Evolutionary conservation across 1,284 basidiomycete genomes (phyloP).

Genomic region (Sanghuangporus weigelae): DNA sequence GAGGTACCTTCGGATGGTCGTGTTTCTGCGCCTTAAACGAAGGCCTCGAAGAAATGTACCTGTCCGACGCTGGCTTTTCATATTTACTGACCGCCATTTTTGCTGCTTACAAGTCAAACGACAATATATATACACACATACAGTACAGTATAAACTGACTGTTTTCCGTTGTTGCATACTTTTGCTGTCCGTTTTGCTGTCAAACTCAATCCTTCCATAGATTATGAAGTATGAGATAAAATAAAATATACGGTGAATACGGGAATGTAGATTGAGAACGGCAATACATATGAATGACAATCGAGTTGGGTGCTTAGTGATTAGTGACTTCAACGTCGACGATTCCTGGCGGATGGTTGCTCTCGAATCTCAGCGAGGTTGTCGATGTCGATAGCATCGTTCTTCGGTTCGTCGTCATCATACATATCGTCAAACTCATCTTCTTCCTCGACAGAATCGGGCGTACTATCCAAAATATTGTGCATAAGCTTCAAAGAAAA

Average conservation of each 20-base stretch:
- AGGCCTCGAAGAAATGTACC: background rate
- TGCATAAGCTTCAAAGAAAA: background rate
- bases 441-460: slow-evolving; percentile 26
- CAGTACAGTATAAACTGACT: background rate
- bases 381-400: slow-evolving; percentile 25
- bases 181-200: background rate
- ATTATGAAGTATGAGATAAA: background rate
- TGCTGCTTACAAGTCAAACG: too few relatives aligned
- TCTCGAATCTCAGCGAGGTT: slow-evolving; percentile 24
- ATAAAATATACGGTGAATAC: slow-evolving; percentile 9
- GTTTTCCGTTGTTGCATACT: background rate
- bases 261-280: background rate
- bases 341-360: slow-evolving; percentile 8
- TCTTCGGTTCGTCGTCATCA: slow-evolving; percentile 17
- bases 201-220: background rate
- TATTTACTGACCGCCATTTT: too few relatives aligned
- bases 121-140: background rate
- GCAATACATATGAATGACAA: too few relatives aligned
- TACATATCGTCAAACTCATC: slow-evolving; percentile 33
- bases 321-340: background rate
- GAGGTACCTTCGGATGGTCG: slow-evolving; percentile 38
- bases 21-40: slow-evolving; percentile 28
- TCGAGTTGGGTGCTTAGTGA: background rate
- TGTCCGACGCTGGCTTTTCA: too few relatives aligned
- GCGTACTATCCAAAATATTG: slow-evolving; percentile 5